Conservation (phyloP, 2,329 filamentous ascomycete species). For the Neofusicoccum sp. region DNA sequence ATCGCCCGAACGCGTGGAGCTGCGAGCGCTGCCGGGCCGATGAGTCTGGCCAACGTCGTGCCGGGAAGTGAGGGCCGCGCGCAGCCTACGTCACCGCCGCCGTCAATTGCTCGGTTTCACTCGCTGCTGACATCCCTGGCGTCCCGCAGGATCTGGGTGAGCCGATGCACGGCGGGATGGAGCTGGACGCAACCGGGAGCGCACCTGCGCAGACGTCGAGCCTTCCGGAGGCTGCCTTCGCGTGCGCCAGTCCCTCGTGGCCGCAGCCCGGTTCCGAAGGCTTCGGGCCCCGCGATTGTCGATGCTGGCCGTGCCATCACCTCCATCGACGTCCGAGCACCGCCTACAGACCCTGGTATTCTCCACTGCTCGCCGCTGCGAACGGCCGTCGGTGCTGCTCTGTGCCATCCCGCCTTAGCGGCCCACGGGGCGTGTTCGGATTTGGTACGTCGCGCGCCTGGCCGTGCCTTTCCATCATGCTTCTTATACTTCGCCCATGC, state of each 20-base stretch:
- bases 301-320: neutral
- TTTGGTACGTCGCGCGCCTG: conserved; percentile 4
- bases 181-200: neutral
- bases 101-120: conserved; percentile 8
- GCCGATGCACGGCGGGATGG: neutral
- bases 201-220: neutral
- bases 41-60: conserved; percentile 1
- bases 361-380: neutral
- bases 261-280: neutral
- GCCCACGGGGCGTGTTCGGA: neutral
- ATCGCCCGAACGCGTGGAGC: conserved; percentile 6
- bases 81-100: neutral
- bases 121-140: neutral
- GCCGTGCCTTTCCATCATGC: neutral
- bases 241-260: neutral
- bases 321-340: neutral
- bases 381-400: no score
- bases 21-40: neutral
- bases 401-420: neutral
- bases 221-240: neutral
- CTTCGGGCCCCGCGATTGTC: conserved; percentile 9
- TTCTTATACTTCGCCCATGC: neutral
- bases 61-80: conserved; percentile 1
- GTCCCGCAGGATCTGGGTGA: conserved; percentile 4
- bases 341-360: neutral